phyloP scores from a whole-genome alignment of 805 yeast species.

The Lipomyces sp. region DNA sequence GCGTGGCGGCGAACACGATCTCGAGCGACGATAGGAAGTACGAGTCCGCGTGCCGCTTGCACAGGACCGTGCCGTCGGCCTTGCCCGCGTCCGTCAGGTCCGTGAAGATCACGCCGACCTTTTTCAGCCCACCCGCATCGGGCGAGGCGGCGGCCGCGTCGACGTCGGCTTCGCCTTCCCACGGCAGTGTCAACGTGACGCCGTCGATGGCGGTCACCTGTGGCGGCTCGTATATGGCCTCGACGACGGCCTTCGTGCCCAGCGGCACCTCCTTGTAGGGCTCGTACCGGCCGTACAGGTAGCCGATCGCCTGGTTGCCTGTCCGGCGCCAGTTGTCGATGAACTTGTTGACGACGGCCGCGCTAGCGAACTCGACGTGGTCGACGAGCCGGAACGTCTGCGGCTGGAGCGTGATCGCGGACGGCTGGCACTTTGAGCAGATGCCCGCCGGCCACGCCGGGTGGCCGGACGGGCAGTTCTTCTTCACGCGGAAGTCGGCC shows the following conservation, averaged over 20 bases:
- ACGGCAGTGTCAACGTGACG: constrained; percentile 54
- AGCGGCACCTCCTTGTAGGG: constrained; percentile 79
- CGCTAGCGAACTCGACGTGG: constrained; percentile 85
- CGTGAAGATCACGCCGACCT: constrained; percentile 83
- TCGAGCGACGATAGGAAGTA: constrained; percentile 89
- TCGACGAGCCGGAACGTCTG: constrained; percentile 95
- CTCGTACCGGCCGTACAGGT: constrained; percentile 78
- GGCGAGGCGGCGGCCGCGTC: constrained; percentile 48
- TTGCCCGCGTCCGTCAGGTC: constrained; percentile 85
- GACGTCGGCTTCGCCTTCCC: constrained; percentile 54
- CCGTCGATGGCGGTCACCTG: constrained; percentile 88
- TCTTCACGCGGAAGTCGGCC: constrained; percentile 61
- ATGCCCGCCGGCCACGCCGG: constrained; percentile 93
- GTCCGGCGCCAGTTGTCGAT: constrained; percentile 89
- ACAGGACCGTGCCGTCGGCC: constrained; percentile 83
- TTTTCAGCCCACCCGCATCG: constrained; percentile 53
- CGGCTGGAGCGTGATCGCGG: constrained; percentile 87
- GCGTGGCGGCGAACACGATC: constrained; percentile 72
- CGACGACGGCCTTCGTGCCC: constrained; percentile 91
- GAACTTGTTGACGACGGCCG: constrained; percentile 71
- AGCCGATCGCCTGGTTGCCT: constrained; percentile 83
- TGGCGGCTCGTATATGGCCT: constrained; percentile 90
- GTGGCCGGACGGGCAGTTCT: constrained; percentile 72
- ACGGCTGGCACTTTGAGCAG: constrained; percentile 95
- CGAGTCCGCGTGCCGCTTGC: constrained; percentile 89